Evolutionary conservation across 2,329 filamentous ascomycete genomes (phyloP).

Genomic region (Aspergillus sp.): DNA sequence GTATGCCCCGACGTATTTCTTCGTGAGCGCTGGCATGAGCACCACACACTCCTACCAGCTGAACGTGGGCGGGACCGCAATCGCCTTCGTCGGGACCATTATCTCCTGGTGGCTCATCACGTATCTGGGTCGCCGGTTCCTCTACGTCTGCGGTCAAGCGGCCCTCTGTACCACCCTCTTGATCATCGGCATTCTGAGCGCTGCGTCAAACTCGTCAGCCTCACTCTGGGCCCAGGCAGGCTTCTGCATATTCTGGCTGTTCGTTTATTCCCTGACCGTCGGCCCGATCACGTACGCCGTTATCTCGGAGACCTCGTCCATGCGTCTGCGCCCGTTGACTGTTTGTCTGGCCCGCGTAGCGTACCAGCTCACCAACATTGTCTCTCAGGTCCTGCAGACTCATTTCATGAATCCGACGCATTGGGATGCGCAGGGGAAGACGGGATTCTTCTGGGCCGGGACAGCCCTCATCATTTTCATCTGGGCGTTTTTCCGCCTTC

Average conservation of each 20-base stretch:
- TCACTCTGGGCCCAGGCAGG: constrained; percentile 29
- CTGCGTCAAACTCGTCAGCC: background rate
- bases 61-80: constrained; percentile 52
- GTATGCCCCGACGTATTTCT: constrained; percentile 27
- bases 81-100: constrained; percentile 46
- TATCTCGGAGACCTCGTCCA: constrained; percentile 46
- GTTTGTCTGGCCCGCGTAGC: constrained; percentile 44
- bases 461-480: constrained; percentile 25
- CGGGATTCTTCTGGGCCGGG: constrained; percentile 33
- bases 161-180: constrained; percentile 20
- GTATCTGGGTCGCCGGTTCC: constrained; percentile 27
- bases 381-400: constrained; percentile 33
- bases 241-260: constrained; percentile 45
- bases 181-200: constrained; percentile 17
- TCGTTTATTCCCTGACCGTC: constrained; percentile 47
- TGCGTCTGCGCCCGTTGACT: constrained; percentile 47
- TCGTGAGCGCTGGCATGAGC: constrained; percentile 28
- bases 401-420: constrained; percentile 24
- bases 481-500: constrained; percentile 33
- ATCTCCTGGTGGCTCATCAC: constrained; percentile 41
- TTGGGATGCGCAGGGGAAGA: constrained; percentile 33
- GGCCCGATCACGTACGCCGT: constrained; percentile 48
- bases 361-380: constrained; percentile 44
- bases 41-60: constrained; percentile 36
- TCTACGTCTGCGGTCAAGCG: constrained; percentile 28